phyloP scores from a whole-genome alignment of 208 protist genomes.

The Leishmania turanica region DNA sequence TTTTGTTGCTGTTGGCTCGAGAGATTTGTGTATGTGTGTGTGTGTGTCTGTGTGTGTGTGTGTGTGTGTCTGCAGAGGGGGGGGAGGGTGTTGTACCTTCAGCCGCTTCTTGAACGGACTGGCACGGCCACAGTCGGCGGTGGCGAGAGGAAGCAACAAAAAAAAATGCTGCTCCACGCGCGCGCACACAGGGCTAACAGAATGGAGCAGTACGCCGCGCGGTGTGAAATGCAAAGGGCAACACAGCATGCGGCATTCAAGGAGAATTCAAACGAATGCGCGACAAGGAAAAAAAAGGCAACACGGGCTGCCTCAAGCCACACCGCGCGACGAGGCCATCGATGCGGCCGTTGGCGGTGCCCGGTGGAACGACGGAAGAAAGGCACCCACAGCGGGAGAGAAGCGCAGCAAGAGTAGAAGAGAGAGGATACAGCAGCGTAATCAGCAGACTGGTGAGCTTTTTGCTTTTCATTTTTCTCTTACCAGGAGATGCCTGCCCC shows the following conservation, averaged over 20 bases:
- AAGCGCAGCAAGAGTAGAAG: background rate
- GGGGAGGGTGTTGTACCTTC: background rate
- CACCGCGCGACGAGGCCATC: background rate
- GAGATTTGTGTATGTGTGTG: background rate
- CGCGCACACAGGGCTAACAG: background rate
- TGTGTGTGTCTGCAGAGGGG: background rate
- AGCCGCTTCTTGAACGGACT: background rate
- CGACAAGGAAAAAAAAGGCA: background rate
- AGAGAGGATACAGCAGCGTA: background rate
- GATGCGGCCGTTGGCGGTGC: background rate
- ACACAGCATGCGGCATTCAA: background rate
- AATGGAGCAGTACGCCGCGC: background rate
- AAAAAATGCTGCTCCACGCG: background rate
- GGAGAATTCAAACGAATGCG: background rate
- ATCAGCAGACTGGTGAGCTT: background rate
- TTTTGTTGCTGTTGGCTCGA: background rate
- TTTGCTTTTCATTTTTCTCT: background rate
- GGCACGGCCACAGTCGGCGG: background rate
- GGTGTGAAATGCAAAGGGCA: background rate
- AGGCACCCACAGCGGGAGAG: background rate
- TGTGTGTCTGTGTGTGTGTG: background rate
- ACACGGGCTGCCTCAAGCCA: background rate
- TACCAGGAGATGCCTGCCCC: background rate
- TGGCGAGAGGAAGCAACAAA: background rate
- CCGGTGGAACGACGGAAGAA: background rate